Evolutionary conservation across 192 early-diverging fungal species (phyloP).

Genomic region (Umbelopsis sp.): DNA sequence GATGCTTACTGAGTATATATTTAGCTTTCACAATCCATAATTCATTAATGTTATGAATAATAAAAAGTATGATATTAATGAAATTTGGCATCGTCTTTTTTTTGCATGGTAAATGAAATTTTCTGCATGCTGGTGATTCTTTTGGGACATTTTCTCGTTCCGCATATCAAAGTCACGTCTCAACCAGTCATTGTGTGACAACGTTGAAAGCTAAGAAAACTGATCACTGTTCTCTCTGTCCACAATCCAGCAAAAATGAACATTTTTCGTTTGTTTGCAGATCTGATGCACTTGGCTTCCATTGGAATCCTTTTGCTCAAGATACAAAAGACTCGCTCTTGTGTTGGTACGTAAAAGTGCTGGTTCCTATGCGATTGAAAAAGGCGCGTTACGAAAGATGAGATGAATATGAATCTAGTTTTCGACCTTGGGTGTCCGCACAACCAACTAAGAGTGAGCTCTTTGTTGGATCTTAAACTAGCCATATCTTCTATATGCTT

Average conservation of each 20-base stretch:
- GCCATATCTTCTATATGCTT: neutral
- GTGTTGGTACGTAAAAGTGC: conserved; percentile 63
- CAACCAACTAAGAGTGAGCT: too few species aligned
- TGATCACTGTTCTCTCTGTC: neutral
- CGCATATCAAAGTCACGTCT: too few species aligned
- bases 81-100: too few species aligned
- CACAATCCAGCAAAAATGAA: conserved; percentile 69
- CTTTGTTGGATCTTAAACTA: neutral
- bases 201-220: neutral
- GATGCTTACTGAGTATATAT: too few species aligned
- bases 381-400: conserved; percentile 11
- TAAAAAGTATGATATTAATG: too few species aligned
- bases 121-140: too few species aligned
- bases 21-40: too few species aligned
- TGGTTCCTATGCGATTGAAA: neutral
- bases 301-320: conserved; percentile 93
- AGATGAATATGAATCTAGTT: neutral
- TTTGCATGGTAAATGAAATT: too few species aligned
- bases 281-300: conserved; percentile 94
- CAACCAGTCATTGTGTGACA: too few species aligned
- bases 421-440: neutral
- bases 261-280: conserved; percentile 86
- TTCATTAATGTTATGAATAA: too few species aligned
- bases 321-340: conserved; percentile 87
- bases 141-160: too few species aligned